A percentile compares a stretch with the other conserved stretches of the same genome.
These are phyloP conservation scores for Puccinia hordei DNA, from an alignment of 1,284 basidiomycete species.

Conservation along the genomic window DNA sequence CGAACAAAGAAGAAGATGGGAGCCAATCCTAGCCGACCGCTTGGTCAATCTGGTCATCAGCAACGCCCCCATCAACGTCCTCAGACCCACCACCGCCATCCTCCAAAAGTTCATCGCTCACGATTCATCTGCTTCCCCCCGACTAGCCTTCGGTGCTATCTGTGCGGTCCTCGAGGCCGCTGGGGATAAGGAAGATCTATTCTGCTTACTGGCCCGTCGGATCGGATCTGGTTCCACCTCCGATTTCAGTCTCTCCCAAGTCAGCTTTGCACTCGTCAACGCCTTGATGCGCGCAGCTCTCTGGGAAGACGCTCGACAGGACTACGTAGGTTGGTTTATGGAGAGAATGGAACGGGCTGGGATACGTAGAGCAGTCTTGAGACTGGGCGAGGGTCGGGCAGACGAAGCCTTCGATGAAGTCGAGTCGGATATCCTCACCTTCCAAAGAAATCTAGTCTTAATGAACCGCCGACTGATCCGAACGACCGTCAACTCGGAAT, in stretches of 20 bases:
- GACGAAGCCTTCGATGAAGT: conserved; percentile 38
- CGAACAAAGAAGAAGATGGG: conserved; percentile 61
- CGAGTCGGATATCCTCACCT: conserved; percentile 34
- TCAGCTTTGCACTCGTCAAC: conserved; percentile 34
- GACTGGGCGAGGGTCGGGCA: conserved; percentile 70
- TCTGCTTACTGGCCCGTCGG: conserved; percentile 56
- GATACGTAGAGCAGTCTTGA: conserved; percentile 65
- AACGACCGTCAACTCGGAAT: conserved; percentile 70
- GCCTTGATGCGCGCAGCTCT: conserved; percentile 33
- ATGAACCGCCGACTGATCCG: conserved; percentile 78
- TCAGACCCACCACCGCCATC: conserved; percentile 92
- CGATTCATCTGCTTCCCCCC: conserved; percentile 51
- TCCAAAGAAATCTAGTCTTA: conserved; percentile 65
- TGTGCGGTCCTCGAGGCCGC: conserved; percentile 55
- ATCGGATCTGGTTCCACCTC: conserved; percentile 57
- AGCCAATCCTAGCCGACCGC: conserved; percentile 70
- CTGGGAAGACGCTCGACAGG: conserved; percentile 3
- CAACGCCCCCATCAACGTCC: conserved; percentile 82
- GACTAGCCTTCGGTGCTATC: conserved; percentile 57
- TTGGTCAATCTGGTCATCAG: conserved; percentile 62
- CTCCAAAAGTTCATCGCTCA: conserved; percentile 65
- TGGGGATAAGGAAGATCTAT: conserved; percentile 54
- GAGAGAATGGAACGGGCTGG: conserved; percentile 25
- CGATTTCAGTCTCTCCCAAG: conserved; percentile 45
- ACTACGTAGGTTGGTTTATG: conserved; percentile 24